These are phyloP conservation scores for Penicillium polonicum DNA, from an alignment of 2,329 filamentous ascomycete genomes.

Conservation along the genomic window DNA sequence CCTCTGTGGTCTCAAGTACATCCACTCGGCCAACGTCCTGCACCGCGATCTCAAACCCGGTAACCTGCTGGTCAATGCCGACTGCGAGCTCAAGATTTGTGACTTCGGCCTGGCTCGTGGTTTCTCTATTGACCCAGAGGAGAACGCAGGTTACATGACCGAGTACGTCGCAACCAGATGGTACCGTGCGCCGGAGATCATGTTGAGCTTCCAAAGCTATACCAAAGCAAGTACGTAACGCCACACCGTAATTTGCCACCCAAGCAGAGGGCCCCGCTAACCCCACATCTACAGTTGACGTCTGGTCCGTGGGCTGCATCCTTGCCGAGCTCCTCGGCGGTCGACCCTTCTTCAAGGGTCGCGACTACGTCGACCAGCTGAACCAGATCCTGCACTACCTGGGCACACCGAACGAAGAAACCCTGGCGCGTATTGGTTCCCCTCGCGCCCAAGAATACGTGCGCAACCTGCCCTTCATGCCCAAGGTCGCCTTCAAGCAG, in stretches of 20 bases:
- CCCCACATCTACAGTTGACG: slow-evolving; percentile 67
- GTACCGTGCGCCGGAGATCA: slow-evolving; percentile 98
- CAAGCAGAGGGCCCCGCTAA: not conserved
- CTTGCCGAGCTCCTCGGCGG: slow-evolving; percentile 93
- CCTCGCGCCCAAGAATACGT: slow-evolving; percentile 97
- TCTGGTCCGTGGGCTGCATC: slow-evolving; percentile 98
- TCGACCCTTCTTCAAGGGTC: slow-evolving; percentile 97
- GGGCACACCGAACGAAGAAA: slow-evolving; percentile 94
- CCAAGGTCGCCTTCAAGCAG: slow-evolving; percentile 82
- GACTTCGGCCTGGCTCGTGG: slow-evolving; percentile 96
- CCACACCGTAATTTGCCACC: not conserved
- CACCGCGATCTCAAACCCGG: slow-evolving; percentile 97
- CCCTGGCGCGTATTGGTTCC: slow-evolving; percentile 87
- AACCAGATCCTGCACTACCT: slow-evolving; percentile 99
- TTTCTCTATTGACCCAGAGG: slow-evolving; percentile 94
- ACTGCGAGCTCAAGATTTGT: slow-evolving; percentile 99
- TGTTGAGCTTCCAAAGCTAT: slow-evolving; percentile 99
- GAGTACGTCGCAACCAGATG: slow-evolving; percentile 98
- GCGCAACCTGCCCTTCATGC: slow-evolving; percentile 91
- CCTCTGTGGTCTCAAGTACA: slow-evolving; percentile 96
- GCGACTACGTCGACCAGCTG: slow-evolving; percentile 98
- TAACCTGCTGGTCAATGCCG: slow-evolving; percentile 95
- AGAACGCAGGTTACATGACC: slow-evolving; percentile 99
- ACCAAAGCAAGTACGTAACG: slow-evolving; percentile 97
- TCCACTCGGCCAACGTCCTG: slow-evolving; percentile 96